phyloP scores from a whole-genome alignment of 495 filamentous ascomycete species.

The Daldinia childiae region DNA sequence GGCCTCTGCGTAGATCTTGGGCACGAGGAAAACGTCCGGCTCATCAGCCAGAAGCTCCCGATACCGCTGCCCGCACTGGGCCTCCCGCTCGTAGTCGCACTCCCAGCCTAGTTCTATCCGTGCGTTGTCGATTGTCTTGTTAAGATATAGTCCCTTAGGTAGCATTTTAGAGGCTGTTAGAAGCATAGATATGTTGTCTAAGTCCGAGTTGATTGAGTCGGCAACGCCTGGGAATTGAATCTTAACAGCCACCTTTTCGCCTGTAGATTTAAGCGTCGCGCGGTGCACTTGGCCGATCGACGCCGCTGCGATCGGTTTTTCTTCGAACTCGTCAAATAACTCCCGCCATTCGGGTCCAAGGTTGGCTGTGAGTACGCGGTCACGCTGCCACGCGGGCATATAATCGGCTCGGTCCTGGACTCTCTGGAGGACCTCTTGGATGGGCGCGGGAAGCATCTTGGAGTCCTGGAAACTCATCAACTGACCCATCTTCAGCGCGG shows the following conservation, averaged over 20 bases:
- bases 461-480: slow-evolving; percentile 98
- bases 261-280: slow-evolving; percentile 78
- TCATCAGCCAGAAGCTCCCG: slow-evolving; percentile 75
- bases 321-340: slow-evolving; percentile 84
- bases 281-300: slow-evolving; percentile 97
- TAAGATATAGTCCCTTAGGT: slow-evolving; percentile 90
- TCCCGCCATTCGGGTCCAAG: slow-evolving; percentile 88
- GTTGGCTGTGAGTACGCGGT: slow-evolving; percentile 80
- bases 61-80: slow-evolving; percentile 79
- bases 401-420: slow-evolving; percentile 98
- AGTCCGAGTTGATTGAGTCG: slow-evolving; percentile 91
- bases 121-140: slow-evolving; percentile 98
- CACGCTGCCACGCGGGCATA: slow-evolving; percentile 92
- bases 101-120: slow-evolving; percentile 93
- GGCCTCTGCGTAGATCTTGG: slow-evolving; percentile 78
- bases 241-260: slow-evolving; percentile 87
- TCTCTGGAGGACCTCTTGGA: slow-evolving; percentile 86
- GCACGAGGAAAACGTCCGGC: slow-evolving; percentile 77
- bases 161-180: slow-evolving; percentile 88
- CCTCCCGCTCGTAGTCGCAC: slow-evolving; percentile 93
- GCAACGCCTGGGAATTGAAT: slow-evolving; percentile 98
- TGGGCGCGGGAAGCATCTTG: slow-evolving; percentile 89
- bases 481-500: slow-evolving; percentile 97
- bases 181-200: slow-evolving; percentile 89
- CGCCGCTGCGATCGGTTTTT: slow-evolving; percentile 93